Base-by-base conservation (phyloP, 345 rosid genomes). In the Eucalyptus shirleyi region DNA sequence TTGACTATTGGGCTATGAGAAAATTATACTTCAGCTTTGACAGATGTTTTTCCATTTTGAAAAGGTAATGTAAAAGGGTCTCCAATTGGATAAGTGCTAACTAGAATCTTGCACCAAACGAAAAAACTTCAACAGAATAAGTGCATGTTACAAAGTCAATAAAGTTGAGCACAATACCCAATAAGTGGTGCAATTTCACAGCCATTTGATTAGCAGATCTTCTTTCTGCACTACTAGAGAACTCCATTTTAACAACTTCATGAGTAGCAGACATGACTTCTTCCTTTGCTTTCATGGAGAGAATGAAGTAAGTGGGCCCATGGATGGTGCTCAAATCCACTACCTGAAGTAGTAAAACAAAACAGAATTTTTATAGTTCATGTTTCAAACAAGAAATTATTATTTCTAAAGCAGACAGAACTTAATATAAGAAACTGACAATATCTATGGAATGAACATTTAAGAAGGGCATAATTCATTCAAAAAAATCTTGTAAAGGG, bases 191-290 rank as follows among this genome's bases (percentile, higher is more conserved):
- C 93, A 98, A 89, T 90, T 94, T 95, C 94, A 95, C 91, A 67
- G 96, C 94, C 89, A 98, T 92, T 88, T 96, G 98, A 92, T 93
- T 92, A 87, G 95, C 90, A 10, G 95, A 92, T 94, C 95, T 95
- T 92, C 93, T 92, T 87, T 98, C 98, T 3, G 94, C 92, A 59
- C 94, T 94, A 90, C 93, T 94, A 44, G 96, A 93, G 89, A 94
- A 94, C 85, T 94, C 97, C 94, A 93, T 93, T 90, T 94, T 95
- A 83, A 91, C 92, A 92, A 95, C 95, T 91, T 96, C 96, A 89
- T 98, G 97, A 92, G 95, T 88, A 34, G 98, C 98, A 93, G 94
- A 93, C 90, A 96, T 91, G 87, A 96, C 88, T 87, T 94, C 96
- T 89, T 93, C 92, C 91, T 95, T 94, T 90, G 91, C 94, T 89